Evolutionary conservation across 768 basidiomycete genomes (phyloP), one percentile per base, ranked within the genome.

Genomic region (Auricularia heimuer): DNA sequence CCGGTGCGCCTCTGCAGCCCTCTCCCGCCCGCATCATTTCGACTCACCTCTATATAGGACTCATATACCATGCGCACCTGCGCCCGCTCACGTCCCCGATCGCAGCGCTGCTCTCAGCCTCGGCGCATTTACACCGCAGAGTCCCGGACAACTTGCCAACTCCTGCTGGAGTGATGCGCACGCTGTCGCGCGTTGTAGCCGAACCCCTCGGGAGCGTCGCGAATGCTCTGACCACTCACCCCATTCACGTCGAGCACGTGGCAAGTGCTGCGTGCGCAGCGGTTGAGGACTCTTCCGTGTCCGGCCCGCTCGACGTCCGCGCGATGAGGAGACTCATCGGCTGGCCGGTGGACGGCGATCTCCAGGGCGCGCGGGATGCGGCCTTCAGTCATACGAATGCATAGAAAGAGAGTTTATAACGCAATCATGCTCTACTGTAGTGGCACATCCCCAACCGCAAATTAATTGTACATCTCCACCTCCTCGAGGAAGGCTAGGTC

Each of bases 161-260:
- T 24, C 89, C 90, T 2, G 83, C 89, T 14, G 77, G 77, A 60
- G 65, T 90, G 64, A 81, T 91, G 70, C 83, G 84, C 63, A 73
- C 79, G 54, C 70, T 87, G 65, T 68, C 72, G 69, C 70, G 69
- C 67, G 75, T 71, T 67, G 65, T 65, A 39, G 68, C 75, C 8
- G 39, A 42, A 64, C 75, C 77, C 29, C 84, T 83, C 29, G 72
- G 83, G 16, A 75, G 89, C 47, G 76, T 94, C 42, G 90, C 92
- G 6, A 89, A 89, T 67, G 86, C 89, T 18, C 75, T 98, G 62
- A 81, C 83, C n/a, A 87, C 89, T 64, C 92, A 90, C 36, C 95
- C 97, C 1, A 85, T 98, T 54, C 96, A 98, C 71, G 94, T 98
- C 24, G 97, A 99, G 70, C 92, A 94, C 67, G 93, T 98, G 56